phyloP scores from a whole-genome alignment of 2,329 filamentous ascomycete genomes.

The Talaromyces sp. region DNA sequence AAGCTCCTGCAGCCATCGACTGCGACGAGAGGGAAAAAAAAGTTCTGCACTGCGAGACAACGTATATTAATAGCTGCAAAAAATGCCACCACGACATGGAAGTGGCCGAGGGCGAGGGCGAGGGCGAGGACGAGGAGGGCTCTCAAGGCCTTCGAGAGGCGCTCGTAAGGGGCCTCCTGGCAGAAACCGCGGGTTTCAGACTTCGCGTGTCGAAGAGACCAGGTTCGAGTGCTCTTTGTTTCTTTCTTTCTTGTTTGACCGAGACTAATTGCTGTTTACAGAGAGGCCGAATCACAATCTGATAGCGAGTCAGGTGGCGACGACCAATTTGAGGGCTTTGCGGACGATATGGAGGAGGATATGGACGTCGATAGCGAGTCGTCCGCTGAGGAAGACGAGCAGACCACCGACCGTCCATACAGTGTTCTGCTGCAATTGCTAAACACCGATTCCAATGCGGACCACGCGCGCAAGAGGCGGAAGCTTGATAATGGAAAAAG shows the following conservation, averaged over 20 bases:
- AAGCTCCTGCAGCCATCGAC: conserved; percentile 17
- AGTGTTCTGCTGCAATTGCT: conserved; percentile 54
- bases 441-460: conserved; percentile 36
- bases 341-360: conserved; percentile 40
- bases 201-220: conserved; percentile 34
- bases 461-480: conserved; percentile 45
- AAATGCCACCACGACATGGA: conserved; percentile 26
- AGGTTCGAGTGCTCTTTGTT: conserved; percentile 23
- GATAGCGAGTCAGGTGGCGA: conserved; percentile 15
- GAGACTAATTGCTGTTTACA: conserved; percentile 3
- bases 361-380: conserved; percentile 27
- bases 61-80: not conserved
- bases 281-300: conserved; percentile 17
- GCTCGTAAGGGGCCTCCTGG: not conserved
- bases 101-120: conserved; percentile 28
- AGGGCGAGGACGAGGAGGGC: conserved; percentile 10
- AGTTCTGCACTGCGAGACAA: not conserved
- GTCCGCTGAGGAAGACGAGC: conserved; percentile 43
- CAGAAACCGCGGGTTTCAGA: conserved; percentile 24
- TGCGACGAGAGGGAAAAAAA: conserved; percentile 12
- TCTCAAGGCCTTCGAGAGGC: not conserved
- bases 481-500: conserved; percentile 42
- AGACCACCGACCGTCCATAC: conserved; percentile 44
- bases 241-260: not conserved
- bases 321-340: conserved; percentile 22